Evolutionary conservation across 495 filamentous ascomycete genomes (phyloP).

Genomic region (Penicillium samsonianum): DNA sequence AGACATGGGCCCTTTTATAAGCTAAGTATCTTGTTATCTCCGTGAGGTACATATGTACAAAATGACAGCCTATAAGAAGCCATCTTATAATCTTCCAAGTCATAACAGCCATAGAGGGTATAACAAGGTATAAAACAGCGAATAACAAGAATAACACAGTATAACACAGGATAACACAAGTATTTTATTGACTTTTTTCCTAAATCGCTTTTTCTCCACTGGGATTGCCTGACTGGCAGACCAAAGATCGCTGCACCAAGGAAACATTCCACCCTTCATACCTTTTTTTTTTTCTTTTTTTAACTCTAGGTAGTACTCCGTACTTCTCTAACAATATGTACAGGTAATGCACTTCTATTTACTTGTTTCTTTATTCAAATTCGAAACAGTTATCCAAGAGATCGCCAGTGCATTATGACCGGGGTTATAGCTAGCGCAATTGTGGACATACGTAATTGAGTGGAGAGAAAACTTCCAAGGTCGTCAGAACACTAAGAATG

Average conservation of each 20-base stretch:
- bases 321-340: too few species aligned
- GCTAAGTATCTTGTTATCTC: too few species aligned
- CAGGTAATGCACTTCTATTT: background rate
- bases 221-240: background rate
- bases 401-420: constrained; percentile 2
- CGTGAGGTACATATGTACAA: too few species aligned
- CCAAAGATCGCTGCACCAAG: background rate
- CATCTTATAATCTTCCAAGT: background rate
- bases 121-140: background rate
- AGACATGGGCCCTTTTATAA: too few species aligned
- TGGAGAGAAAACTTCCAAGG: constrained; percentile 3
- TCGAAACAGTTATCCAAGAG: background rate
- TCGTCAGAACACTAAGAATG: background rate
- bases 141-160: background rate
- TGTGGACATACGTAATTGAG: constrained; percentile 11
- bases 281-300: background rate
- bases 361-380: background rate
- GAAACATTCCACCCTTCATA: constrained; percentile 16
- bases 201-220: background rate
- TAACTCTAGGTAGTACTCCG: background rate
- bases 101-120: background rate
- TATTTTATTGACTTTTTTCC: constrained; percentile 9
- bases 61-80: background rate
- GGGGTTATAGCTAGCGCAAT: background rate
- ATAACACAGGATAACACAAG: too few species aligned